Evolutionary conservation across 768 basidiomycete genomes (phyloP).

Genomic region (Gymnopilus dilepis): DNA sequence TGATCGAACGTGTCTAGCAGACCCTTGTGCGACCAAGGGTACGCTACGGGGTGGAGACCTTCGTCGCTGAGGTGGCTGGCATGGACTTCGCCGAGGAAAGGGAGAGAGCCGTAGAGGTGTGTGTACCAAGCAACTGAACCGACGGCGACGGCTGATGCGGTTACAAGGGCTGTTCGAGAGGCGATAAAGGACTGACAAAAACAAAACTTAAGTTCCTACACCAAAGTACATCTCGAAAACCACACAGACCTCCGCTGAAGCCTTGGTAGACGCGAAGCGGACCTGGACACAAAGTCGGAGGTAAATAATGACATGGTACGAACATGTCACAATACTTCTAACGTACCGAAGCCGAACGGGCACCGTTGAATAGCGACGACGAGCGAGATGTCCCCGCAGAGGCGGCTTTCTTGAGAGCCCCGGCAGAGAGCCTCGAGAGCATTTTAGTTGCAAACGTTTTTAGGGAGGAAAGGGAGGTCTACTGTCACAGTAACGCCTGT

Average conservation of each 20-base stretch:
- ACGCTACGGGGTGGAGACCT: conserved; percentile 85
- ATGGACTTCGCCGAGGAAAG: conserved; percentile 90
- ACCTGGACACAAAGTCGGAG: conserved; percentile 46
- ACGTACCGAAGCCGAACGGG: conserved; percentile 59
- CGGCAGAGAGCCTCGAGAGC: conserved; percentile 82
- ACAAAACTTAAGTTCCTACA: conserved; percentile 11
- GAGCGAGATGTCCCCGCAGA: conserved; percentile 52
- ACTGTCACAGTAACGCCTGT: conserved; percentile 48
- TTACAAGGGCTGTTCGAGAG: conserved; percentile 76
- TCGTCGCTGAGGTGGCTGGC: conserved; percentile 93
- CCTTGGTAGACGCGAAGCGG: conserved; percentile 74
- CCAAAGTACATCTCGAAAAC: neutral
- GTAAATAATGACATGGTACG: conserved; percentile 13
- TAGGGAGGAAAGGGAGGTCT: conserved; percentile 43
- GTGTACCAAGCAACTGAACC: conserved; percentile 98
- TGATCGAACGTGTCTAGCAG: conserved; percentile 93
- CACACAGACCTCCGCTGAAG: conserved; percentile 64
- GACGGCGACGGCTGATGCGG: conserved; percentile 76
- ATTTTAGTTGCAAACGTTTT: conserved; percentile 63
- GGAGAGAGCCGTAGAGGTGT: conserved; percentile 88
- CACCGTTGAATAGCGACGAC: conserved; percentile 42
- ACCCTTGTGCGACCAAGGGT: conserved; percentile 94
- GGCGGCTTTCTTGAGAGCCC: conserved; percentile 66
- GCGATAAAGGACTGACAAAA: conserved; percentile 59
- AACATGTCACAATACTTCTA: conserved; percentile 12